phyloP scores from a whole-genome alignment of 192 early-diverging fungal species.

The Coemansia sp. region DNA sequence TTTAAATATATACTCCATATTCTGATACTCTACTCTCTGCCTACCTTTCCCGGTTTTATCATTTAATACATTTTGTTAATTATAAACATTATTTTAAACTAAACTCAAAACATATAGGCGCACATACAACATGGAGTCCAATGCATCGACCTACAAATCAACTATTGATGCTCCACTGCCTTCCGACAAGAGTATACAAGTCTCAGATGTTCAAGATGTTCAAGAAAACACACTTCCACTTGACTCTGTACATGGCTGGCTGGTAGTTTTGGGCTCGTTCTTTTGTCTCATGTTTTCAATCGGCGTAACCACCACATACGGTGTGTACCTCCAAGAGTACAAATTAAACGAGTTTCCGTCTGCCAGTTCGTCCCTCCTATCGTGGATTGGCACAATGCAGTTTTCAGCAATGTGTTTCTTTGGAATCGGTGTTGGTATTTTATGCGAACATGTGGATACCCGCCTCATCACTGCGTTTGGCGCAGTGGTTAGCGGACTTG shows the following conservation, averaged over 20 bases:
- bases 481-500: conserved; percentile 6
- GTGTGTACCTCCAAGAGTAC: conserved; percentile 27
- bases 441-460: conserved; percentile 20
- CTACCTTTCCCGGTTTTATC: too few relatives aligned
- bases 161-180: too few relatives aligned
- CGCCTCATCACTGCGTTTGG: conserved; percentile 16
- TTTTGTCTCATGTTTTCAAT: conserved; percentile 21
- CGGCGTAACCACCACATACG: conserved; percentile 15
- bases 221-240: background rate
- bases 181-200: background rate
- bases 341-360: conserved; percentile 19
- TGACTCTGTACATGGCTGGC: conserved; percentile 18
- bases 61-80: too few relatives aligned
- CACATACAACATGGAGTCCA: too few relatives aligned
- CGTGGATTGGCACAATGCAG: conserved; percentile 37
- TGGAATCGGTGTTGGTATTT: conserved; percentile 17
- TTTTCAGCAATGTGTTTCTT: conserved; percentile 27
- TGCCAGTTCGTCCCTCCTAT: conserved; percentile 12
- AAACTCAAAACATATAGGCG: too few relatives aligned
- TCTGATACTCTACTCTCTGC: too few relatives aligned
- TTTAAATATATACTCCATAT: too few relatives aligned
- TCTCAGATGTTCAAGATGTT: background rate
- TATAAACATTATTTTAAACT: too few relatives aligned
- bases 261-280: conserved; percentile 24
- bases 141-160: background rate